phyloP scores from a whole-genome alignment of 805 yeast genomes.

The Maudiozyma bulderi region DNA sequence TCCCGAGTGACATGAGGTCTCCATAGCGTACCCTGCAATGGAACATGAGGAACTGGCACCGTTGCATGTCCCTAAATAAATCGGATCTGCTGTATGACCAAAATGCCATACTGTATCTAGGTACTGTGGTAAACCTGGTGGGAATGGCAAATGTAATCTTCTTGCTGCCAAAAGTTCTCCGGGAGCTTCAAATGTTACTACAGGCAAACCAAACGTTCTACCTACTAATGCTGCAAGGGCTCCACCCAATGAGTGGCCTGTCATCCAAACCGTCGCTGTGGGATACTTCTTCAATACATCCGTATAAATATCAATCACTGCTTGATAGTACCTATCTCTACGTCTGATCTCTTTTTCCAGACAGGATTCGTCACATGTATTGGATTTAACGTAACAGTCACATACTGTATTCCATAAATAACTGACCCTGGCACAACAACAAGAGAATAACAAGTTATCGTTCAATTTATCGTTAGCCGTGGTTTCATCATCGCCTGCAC shows the following conservation, averaged over 20 bases:
- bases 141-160: slow-evolving; percentile 81
- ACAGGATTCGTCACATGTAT: slow-evolving; percentile 83
- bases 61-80: slow-evolving; percentile 91
- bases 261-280: slow-evolving; percentile 67
- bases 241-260: slow-evolving; percentile 95
- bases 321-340: slow-evolving; percentile 74
- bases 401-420: slow-evolving; percentile 93
- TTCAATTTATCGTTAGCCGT: slow-evolving; percentile 71
- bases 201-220: slow-evolving; percentile 83
- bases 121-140: slow-evolving; percentile 77
- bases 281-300: slow-evolving; percentile 65
- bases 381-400: slow-evolving; percentile 77
- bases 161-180: slow-evolving; percentile 79
- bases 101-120: slow-evolving; percentile 87
- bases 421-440: slow-evolving; percentile 91
- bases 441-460: slow-evolving; percentile 82
- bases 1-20: slow-evolving; percentile 89
- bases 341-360: slow-evolving; percentile 64
- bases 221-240: slow-evolving; percentile 73
- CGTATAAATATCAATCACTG: slow-evolving; percentile 65
- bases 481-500: slow-evolving; percentile 73
- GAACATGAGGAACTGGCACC: slow-evolving; percentile 88
- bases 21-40: slow-evolving; percentile 94
- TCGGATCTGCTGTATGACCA: slow-evolving; percentile 96
- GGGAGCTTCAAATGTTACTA: slow-evolving; percentile 85